Conservation (phyloP, 1,284 basidiomycete species). For the Puccinia polysora region DNA sequence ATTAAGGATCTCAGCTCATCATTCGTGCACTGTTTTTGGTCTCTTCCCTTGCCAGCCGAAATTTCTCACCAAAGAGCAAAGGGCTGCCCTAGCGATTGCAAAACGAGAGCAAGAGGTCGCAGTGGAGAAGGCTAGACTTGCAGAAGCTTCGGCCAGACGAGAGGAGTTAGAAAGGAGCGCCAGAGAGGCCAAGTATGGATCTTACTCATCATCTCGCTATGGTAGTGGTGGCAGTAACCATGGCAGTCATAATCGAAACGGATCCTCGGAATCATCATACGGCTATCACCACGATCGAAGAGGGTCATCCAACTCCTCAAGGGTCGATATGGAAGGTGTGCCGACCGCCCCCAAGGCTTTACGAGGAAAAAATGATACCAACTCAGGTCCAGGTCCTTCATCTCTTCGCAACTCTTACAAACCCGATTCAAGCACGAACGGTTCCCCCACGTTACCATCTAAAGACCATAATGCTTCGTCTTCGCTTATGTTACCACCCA, state of each 20-base stretch:
- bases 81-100: conserved; percentile 77
- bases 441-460: conserved; percentile 15
- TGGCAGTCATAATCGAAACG: too few relatives aligned
- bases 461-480: background rate
- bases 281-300: conserved; percentile 9
- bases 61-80: conserved; percentile 80
- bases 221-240: conserved; percentile 1
- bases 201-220: background rate
- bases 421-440: background rate
- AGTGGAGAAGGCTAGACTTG: conserved; percentile 25
- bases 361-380: background rate
- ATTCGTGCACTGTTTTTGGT: too few relatives aligned
- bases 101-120: conserved; percentile 69
- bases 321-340: conserved; percentile 39
- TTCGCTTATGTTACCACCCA: conserved; percentile 18
- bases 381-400: conserved; percentile 37
- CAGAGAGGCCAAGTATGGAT: conserved; percentile 59
- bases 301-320: conserved; percentile 12
- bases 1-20: too few relatives aligned
- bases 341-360: conserved; percentile 40
- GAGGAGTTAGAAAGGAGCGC: conserved; percentile 62
- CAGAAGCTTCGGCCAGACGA: conserved; percentile 51
- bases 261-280: conserved; percentile 12
- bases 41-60: conserved; percentile 61
- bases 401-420: conserved; percentile 36